Conservation (phyloP, 306 rosid species). For the Rosa lucieae region DNA sequence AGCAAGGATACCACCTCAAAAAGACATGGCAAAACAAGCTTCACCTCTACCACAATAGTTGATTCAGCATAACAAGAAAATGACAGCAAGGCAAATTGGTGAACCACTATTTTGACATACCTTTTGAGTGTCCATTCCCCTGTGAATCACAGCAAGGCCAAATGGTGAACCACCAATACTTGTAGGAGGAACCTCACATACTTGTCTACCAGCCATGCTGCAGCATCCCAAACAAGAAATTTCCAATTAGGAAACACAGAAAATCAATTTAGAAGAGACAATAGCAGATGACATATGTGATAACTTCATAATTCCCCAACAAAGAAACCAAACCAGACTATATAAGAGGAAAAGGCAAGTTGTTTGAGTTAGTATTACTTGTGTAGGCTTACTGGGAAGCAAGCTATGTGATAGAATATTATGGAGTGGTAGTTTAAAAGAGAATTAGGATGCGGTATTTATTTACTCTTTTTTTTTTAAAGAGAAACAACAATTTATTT, state of each 20-base stretch:
- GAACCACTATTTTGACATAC: constrained; percentile 34
- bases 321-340: too few species aligned
- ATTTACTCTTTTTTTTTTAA: not conserved
- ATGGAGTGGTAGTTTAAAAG: not conserved
- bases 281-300: too few species aligned
- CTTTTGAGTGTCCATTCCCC: constrained; percentile 83
- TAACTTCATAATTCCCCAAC: too few species aligned
- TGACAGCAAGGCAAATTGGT: not conserved
- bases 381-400: not conserved
- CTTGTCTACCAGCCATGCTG: constrained; percentile 94
- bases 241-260: too few species aligned
- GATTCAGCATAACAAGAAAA: not conserved
- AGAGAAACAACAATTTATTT: not conserved
- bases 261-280: too few species aligned
- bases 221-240: constrained; percentile 25
- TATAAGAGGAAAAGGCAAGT: not conserved
- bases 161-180: constrained; percentile 70
- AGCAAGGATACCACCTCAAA: not conserved
- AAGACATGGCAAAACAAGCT: not conserved
- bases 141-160: constrained; percentile 69
- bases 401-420: not conserved
- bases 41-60: not conserved
- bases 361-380: not conserved
- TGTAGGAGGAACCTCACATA: constrained; percentile 70
- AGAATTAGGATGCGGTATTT: not conserved